Evolutionary conservation across 768 basidiomycete species (phyloP).

Genomic region (Rhizopogon vesiculosus): DNA sequence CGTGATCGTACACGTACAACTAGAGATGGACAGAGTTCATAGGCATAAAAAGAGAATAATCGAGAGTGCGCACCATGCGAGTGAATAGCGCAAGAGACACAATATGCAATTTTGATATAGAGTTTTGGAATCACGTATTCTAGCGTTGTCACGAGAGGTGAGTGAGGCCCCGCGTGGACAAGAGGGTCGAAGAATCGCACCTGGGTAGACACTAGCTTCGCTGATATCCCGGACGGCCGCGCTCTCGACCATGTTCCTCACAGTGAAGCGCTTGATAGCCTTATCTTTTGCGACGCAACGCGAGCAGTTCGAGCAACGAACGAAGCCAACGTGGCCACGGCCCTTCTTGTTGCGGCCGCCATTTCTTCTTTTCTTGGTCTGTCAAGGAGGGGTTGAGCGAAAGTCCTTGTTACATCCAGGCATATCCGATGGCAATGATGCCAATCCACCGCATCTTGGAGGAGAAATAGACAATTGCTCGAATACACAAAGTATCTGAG

Average conservation of each 20-base stretch:
- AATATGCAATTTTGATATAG: slow-evolving; percentile 98
- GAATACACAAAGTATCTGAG: neutral
- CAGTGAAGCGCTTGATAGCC: slow-evolving; percentile 99
- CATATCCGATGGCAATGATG: neutral
- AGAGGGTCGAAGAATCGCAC: slow-evolving; percentile 39
- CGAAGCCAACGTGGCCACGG: slow-evolving; percentile 90
- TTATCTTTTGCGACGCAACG: slow-evolving; percentile 98
- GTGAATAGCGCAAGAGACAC: slow-evolving; percentile 99
- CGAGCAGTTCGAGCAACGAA: slow-evolving; percentile 99
- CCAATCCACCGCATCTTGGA: neutral
- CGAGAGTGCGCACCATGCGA: slow-evolving; percentile 73
- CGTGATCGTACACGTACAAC: slow-evolving; percentile 98
- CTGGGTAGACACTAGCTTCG: slow-evolving; percentile 90
- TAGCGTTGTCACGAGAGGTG: slow-evolving; percentile 22
- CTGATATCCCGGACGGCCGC: slow-evolving; percentile 97
- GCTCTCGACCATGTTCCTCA: slow-evolving; percentile 99
- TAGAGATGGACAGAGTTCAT: slow-evolving; percentile 25
- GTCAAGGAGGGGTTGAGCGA: slow-evolving; percentile 9
- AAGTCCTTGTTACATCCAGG: neutral
- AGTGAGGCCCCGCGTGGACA: neutral
- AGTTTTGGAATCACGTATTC: slow-evolving; percentile 97
- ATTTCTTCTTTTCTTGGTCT: slow-evolving; percentile 99
- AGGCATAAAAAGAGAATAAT: neutral
- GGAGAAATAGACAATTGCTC: neutral
- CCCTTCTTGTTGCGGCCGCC: slow-evolving; percentile 99